Evolutionary conservation across 768 basidiomycete species (phyloP).

Genomic region (Leccinum broughii): DNA sequence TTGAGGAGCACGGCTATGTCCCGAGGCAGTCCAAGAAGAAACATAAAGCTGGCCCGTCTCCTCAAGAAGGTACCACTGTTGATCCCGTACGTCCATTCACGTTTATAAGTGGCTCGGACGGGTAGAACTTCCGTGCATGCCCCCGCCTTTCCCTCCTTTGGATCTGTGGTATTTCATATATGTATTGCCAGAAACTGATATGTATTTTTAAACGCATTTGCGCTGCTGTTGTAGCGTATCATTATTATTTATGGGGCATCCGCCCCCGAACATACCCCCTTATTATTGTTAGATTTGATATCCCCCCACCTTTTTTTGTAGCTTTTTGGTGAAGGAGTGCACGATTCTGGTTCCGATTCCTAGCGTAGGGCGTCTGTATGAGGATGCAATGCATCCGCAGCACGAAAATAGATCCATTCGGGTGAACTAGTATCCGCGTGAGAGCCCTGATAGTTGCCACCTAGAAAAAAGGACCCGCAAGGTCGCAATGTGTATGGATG

Average conservation of each 20-base stretch:
- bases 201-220: constrained; percentile 27
- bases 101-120: constrained; percentile 31
- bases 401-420: not conserved
- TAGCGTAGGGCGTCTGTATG: not conserved
- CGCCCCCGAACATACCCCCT: constrained; percentile 16
- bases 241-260: constrained; percentile 21
- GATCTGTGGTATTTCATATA: constrained; percentile 20
- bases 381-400: not conserved
- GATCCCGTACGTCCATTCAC: constrained; percentile 36
- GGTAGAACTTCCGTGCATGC: constrained; percentile 17
- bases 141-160: constrained; percentile 5
- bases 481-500: not conserved
- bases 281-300: constrained; percentile 13
- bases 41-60: constrained; percentile 37
- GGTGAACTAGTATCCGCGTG: constrained; percentile 7
- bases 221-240: constrained; percentile 13
- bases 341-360: not conserved
- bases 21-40: constrained; percentile 48
- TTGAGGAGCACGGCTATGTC: constrained; percentile 50
- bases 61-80: constrained; percentile 24
- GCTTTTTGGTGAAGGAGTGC: constrained; percentile 13
- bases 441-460: constrained; percentile 4
- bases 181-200: constrained; percentile 22
- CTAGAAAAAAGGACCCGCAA: not conserved
- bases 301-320: constrained; percentile 14